Evolutionary conservation across 192 early-diverging fungal species (phyloP), one percentile per base, ranked within the genome.

Genomic region (Geranomyces variabilis): DNA sequence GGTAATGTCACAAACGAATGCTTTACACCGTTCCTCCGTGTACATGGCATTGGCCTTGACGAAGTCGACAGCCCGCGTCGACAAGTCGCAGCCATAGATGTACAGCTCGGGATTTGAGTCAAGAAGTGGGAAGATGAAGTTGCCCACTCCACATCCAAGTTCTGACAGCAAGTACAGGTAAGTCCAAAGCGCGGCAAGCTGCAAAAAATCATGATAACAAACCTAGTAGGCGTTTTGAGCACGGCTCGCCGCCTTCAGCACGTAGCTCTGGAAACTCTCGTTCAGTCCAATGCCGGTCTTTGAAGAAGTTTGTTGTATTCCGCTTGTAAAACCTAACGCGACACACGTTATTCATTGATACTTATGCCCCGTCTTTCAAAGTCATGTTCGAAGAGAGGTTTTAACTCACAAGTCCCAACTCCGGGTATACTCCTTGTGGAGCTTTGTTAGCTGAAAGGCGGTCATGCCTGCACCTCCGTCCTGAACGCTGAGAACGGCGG

Each of bases 201-300:
- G 3, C 36, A 10, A 3, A 41, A 10, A 46, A 9, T 64, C 5
- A 3, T 41, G 36, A 44, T 1, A 10, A 12, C 19, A 14, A 1
- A 67, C 66, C 63, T 72, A 63, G 36, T 63, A 71, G 22, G 24
- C 65, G 34, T 65, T 68, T 74, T 41, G 65, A 67, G 1, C 34
- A 53, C 22, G 60, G 69, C 36, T 30, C 67, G 13, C 51, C 56
- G 43, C 59, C 68, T 34, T 30, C 69, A 12, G 76, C 75, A 31
- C 78, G 79, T 36, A 99, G 81, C 75, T 99, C 95, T 46, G 91
- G 90, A 78, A 98, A 99, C 81, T 98, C 96, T 13, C 95, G 76
- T 63, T 91, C 88, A 9, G 94, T 87, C 96, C 97, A 99, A 77
- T 98, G 91, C 33, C 97, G 84, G 81, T 99, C 94, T 73, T 97